Base-by-base conservation (phyloP, 192 early-diverging fungal genomes). In the Rhizoclosmatium sp. region DNA sequence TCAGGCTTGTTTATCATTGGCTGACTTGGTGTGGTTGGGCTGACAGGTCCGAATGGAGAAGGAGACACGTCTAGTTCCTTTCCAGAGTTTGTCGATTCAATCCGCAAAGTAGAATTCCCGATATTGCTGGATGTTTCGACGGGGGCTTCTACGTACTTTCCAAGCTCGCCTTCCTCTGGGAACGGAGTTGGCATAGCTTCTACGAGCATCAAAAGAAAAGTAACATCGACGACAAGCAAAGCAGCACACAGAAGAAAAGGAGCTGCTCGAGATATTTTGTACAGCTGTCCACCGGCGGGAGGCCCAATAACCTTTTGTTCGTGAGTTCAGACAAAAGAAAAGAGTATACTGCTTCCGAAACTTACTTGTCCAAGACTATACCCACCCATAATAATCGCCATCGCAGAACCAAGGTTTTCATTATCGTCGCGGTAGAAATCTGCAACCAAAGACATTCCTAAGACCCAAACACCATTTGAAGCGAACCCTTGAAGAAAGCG, bases 391-490 rank as follows among this genome's bases (percentile, higher is more conserved):
- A 69, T 31, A 44, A 69, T 48, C 2, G 23, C 14, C 68, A 69
- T 69, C 9, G 68, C 68, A n/a, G n/a, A 23, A 21, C 68, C 68
- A 9, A 69, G 14, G 31, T 47, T 47, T 69, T n/a, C 44, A 47
- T 69, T 44, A n/a, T 69, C 46, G 10, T 46, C 31, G 42, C 21
- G 21, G 23, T 69, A 69, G 23, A 66, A 66, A 16, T 69, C 46
- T 45, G 68, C 45, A 46, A 69, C 31, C 68, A 69, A 7, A 9
- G 68, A 69, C 68, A 69, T 21, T n/a, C 68, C 68, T 10, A 69
- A n/a, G 16, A 69, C 68, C 68, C 68, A 69, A 10, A 47, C 68
- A n/a, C 68, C 68, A 10, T 69, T 69, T 16, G 23, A 40, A 21
- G 68, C 10, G 42, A 47, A 41, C 12, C 68, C 68, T 47, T 69